phyloP scores from a whole-genome alignment of 2,329 filamentous ascomycete species.

The Ophiostoma novo-ulmi region DNA sequence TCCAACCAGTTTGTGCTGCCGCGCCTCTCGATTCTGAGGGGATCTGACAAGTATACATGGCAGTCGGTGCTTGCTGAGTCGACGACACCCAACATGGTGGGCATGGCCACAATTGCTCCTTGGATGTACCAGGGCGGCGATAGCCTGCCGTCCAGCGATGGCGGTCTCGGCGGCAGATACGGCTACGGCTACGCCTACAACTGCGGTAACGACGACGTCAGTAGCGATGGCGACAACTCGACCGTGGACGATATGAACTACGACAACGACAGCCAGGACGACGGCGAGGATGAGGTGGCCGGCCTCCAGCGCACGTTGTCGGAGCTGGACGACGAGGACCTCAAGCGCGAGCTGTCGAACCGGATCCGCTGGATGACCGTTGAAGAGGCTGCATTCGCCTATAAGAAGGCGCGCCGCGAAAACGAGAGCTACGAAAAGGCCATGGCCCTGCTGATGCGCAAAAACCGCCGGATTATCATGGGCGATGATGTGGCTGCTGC shows the following conservation, averaged over 20 bases:
- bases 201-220: background rate
- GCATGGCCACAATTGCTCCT: conserved; percentile 49
- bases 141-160: conserved; percentile 18
- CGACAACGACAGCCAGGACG: background rate
- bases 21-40: conserved; percentile 49
- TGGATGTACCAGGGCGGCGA: conserved; percentile 44
- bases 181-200: conserved; percentile 14
- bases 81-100: conserved; percentile 35
- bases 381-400: conserved; percentile 57
- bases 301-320: conserved; percentile 4
- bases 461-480: conserved; percentile 46
- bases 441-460: conserved; percentile 54
- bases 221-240: background rate
- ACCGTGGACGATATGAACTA: background rate
- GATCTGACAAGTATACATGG: conserved; percentile 37
- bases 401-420: conserved; percentile 51
- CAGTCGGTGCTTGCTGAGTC: conserved; percentile 32
- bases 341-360: conserved; percentile 31
- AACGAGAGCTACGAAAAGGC: conserved; percentile 59
- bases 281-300: background rate
- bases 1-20: conserved; percentile 66
- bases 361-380: conserved; percentile 44
- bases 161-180: conserved; percentile 1
- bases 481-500: conserved; percentile 17
- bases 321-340: conserved; percentile 18